Evolutionary conservation across 2,329 filamentous ascomycete genomes (phyloP).

Genomic region (Fusarium sp.): DNA sequence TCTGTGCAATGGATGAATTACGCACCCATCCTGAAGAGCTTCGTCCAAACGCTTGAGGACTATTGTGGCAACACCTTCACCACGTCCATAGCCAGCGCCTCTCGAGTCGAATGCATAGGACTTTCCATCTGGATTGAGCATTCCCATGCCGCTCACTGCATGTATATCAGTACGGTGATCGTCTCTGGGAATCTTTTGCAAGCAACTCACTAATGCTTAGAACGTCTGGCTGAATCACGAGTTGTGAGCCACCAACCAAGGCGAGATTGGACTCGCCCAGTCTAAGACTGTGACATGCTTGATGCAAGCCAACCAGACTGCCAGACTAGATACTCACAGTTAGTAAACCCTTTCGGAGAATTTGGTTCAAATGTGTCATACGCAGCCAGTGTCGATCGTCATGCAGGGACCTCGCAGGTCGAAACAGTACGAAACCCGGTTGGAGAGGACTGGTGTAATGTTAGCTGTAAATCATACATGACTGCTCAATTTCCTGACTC

Average conservation of each 20-base stretch:
- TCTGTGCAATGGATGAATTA: fast-evolving
- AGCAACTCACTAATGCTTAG: conserved; percentile 1
- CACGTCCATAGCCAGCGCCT: conserved; percentile 7
- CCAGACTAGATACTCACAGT: background rate
- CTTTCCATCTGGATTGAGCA: conserved; percentile 15
- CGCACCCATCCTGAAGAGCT: background rate
- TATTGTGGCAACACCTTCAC: conserved; percentile 6
- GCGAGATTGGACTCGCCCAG: conserved; percentile 3
- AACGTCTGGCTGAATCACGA: conserved; percentile 10
- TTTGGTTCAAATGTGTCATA: background rate
- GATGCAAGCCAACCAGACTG: conserved; percentile 1
- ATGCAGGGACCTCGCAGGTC: conserved; percentile 9
- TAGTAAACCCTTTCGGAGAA: fast-evolving
- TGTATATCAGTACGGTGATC: fast-evolving
- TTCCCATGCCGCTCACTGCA: conserved; percentile 7
- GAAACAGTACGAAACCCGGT: conserved; percentile 12
- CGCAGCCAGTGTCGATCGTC: conserved; percentile 16
- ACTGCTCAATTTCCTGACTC: fast-evolving
- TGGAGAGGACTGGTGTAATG: background rate
- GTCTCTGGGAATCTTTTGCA: fast-evolving
- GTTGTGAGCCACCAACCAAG: conserved; percentile 12
- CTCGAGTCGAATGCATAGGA: conserved; percentile 9
- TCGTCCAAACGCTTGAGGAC: conserved; percentile 5
- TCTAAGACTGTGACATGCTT: conserved; percentile 8
- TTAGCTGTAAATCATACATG: background rate